Base-by-base conservation (phyloP, 257 asterid genomes). In the Primulina eburnea region DNA sequence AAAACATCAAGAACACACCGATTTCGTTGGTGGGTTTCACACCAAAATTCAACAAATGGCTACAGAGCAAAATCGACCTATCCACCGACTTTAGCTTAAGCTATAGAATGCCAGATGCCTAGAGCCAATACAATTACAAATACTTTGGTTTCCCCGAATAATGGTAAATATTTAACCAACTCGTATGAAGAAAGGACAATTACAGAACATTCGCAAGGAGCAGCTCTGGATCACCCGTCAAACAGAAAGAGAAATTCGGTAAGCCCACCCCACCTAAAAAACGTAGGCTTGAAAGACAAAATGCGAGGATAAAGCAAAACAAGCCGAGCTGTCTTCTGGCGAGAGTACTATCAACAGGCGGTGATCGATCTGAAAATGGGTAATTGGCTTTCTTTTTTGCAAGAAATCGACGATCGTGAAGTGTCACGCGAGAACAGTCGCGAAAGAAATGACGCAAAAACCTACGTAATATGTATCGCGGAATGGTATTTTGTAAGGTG, bases 201-300 rank as follows among this genome's bases (percentile, higher is more conserved):
- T 12, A 29, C 32, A 32, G 35, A 33, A 55, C 61, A 60, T 70
- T 70, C 71, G 62, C 21, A 71, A 70, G 20, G 40, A 56, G 30
- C 16, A 7, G 75, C 82, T 64, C 80, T 1, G 88, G 52, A 4
- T 71, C 62, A 67, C 66, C 85, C 83, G 87, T 76, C 84, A 58
- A 60, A 47, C 21, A 32, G 59, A 28, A 69, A 38, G 58, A 10
- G 37, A 76, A 64, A 59, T 67, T 72, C 6, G 73, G 76, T 43
- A 16, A 76, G 66, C 88, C 53, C 24, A 21, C 24, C 82, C 81
- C 75, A 65, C 78, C 75, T 38, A 65, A 66, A 66, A 70, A 40
- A 20, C 69, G 40, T 38, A 59, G 32, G 47, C 29, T 60, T 37
- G 24, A 24, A 73, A 5, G 11, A 65, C 69, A 69, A 63, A 73